Conservation (phyloP, 2,329 filamentous ascomycete genomes). For the Penicillium verrucosum region DNA sequence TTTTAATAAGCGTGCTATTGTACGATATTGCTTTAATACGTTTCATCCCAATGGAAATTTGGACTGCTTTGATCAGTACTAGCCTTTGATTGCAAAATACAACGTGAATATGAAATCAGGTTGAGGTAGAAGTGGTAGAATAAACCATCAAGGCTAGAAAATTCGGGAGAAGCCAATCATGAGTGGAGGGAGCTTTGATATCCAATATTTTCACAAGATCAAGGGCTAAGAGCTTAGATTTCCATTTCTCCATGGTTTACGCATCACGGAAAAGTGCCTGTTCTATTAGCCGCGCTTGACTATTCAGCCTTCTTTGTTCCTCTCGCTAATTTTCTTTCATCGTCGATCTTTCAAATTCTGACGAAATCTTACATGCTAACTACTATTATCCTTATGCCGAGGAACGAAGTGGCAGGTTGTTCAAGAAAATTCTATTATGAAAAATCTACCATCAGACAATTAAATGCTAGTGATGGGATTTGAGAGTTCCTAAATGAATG, state of each 20-base stretch:
- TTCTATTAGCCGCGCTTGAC: neutral
- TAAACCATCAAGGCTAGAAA: neutral
- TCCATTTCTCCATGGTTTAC: neutral
- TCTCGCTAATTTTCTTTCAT: neutral
- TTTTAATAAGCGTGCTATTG: neutral
- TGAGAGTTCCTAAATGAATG: too few species aligned
- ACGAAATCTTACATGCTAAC: neutral
- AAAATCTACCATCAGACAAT: neutral
- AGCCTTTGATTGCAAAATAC: neutral
- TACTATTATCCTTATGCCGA: neutral
- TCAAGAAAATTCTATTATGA: neutral
- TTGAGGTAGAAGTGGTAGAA: neutral
- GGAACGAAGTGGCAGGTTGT: neutral
- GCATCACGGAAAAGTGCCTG: neutral
- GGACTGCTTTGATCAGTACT: neutral
- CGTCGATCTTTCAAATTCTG: neutral
- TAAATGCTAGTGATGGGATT: neutral
- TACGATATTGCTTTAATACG: too few species aligned
- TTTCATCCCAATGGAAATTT: neutral
- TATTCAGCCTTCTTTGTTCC: neutral
- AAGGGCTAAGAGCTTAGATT: neutral
- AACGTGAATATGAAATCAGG: neutral
- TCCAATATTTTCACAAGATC: neutral
- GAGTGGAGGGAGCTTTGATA: neutral
- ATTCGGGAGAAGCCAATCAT: neutral